Evolutionary conservation across 805 yeast species (phyloP), one percentile per base, ranked within the genome.

Genomic region (Lachancea fermentati): DNA sequence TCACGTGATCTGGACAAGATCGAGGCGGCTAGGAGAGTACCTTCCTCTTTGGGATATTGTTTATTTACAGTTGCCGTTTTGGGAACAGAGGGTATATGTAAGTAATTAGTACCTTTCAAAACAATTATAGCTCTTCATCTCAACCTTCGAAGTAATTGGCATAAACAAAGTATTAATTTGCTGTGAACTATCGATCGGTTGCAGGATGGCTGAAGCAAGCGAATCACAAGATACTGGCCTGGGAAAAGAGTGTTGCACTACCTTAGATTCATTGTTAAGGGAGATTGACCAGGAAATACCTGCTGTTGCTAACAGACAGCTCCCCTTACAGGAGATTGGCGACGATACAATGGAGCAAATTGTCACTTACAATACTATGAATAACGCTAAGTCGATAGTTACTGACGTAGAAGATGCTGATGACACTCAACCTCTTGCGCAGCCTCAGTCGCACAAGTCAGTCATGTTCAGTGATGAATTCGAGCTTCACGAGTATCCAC

Each of bases 331-430:
- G 14, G 62, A 58, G 11, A 53, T 58, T 11, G 62, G 62, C 4
- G 62, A 57, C 19, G 63, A 58, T 6, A 60, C 62, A 0, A 57
- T 60, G 62, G 63, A 57, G 7, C 49, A 52, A 54, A 42, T 58
- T 15, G 58, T 57, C 1, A 44, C 42, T 6, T 50, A 55, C 36
- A 57, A 60, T 36, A 60, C 62, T n/a, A 29, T 29, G 17, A 19
- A 33, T 3, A 40, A 40, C 22, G 28, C 39, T n/a, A 22, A 22
- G 11, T 29, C 24, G 16, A 5, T 29, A n/a, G 36, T 22, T 11
- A 17, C 16, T 14, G 36, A 37, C 17, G 19, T 17, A n/a, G 5
- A 12, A 17, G 31, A 24, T 7, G 16, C 13, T 11, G 26, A 19
- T 24, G 28, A 37, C 12, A 19, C 24, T 14, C 32, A 22, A 6